Conservation (phyloP, 345 rosid genomes). For the Eucalyptus erythrocorys region DNA sequence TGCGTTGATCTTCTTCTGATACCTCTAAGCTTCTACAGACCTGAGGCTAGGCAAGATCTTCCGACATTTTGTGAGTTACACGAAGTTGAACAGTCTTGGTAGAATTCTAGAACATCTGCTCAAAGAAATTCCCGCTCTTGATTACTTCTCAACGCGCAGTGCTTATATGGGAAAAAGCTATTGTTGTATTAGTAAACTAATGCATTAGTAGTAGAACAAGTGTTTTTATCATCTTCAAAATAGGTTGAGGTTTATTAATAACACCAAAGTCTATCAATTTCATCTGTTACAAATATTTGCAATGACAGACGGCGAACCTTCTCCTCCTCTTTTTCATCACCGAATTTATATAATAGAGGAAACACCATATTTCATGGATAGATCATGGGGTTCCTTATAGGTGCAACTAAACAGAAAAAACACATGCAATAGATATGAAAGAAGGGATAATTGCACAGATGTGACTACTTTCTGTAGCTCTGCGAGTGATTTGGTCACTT, state of each 20-base stretch:
- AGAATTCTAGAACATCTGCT: not conserved
- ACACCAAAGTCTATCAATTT: not conserved
- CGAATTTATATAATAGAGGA: not conserved
- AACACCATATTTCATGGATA: not conserved
- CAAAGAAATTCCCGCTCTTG: not conserved
- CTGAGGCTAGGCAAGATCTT: not conserved
- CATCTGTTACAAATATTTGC: not conserved
- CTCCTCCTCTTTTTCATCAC: not conserved
- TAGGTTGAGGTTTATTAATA: not conserved
- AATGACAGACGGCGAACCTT: not conserved
- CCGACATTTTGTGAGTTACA: not conserved
- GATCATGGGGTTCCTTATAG: not conserved
- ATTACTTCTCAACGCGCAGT: not conserved
- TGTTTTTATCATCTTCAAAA: not conserved
- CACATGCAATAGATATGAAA: not conserved
- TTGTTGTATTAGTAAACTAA: not conserved
- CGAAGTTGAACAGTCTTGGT: not conserved
- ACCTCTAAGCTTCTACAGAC: not conserved
- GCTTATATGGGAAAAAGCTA: not conserved
- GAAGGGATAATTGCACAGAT: not conserved
- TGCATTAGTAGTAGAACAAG: not conserved
- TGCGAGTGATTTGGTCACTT: not conserved
- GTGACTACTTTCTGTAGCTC: fast-evolving
- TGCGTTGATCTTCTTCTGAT: not conserved
- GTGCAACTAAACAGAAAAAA: not conserved